Evolutionary conservation across 2,329 filamentous ascomycete species (phyloP), one percentile per base, ranked within the genome.

Genomic region (Fusarium brevicatenulatum): DNA sequence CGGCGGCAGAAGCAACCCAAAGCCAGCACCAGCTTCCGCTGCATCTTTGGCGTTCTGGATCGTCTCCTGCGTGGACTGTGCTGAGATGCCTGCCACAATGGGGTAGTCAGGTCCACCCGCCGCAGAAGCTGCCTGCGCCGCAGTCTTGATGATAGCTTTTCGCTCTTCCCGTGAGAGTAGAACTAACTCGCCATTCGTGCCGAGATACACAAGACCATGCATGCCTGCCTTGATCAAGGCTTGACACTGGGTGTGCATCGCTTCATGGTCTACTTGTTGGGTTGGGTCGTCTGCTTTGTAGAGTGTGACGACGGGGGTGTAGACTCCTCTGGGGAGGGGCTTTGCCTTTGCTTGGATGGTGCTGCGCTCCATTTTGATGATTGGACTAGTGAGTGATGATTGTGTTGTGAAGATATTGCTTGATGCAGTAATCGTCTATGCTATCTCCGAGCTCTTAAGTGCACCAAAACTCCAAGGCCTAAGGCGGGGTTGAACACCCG

Each of bases 1-100:
- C 2, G 93, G 93, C 11, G 93, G 92, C 9, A 95, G 86, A 3
- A 95, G 88, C 49, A 95, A 86, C 4, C 91, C 92, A 72, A 92
- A 93, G 78, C 93, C 91, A 70, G 91, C 93, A 43, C 93, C 93
- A 23, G 90, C 86, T 12, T 86, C 85, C 69, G 88, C 89, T 12
- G 92, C 92, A 75, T 94, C 85, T 37, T 90, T 90, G 43, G 91
- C 90, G 46, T 89, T 86, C 37, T 83, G 84, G 83, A 94, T 95
- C 78, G 90, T 92, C 37, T 89, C 86, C 39, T 88, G 80, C 40
- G 94, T 85, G 18, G 90, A 89, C 30, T 78, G 61, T 2, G 82
- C 85, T 1, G 81, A 84, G 28, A 85, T 82, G 9, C 85, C 85
- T 7, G 84, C 85, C 5, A 86, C 82, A 7, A 86, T 79, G 1